These are phyloP conservation scores for Lophium mytilinum DNA, from an alignment of 495 filamentous ascomycete genomes.

Conservation along the genomic window DNA sequence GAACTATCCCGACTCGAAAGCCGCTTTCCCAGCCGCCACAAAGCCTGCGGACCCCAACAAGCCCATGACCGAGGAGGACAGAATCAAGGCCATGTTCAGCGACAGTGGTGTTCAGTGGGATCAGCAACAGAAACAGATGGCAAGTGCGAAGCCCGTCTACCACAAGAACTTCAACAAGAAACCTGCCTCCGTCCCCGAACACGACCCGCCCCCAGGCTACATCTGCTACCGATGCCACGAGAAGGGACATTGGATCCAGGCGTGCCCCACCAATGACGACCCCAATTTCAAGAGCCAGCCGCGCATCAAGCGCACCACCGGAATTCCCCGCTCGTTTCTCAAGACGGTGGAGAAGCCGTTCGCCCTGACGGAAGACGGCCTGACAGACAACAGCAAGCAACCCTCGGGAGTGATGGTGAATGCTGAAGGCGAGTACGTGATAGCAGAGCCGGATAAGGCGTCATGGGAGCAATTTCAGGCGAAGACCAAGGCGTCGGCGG, in stretches of 20 bases:
- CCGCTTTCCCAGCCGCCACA: slow-evolving; percentile 43
- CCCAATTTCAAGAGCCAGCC: slow-evolving; percentile 87
- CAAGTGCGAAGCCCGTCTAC: slow-evolving; percentile 60
- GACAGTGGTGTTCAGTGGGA: slow-evolving; percentile 79
- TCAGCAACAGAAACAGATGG: slow-evolving; percentile 83
- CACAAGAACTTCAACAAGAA: slow-evolving; percentile 49
- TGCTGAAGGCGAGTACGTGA: slow-evolving; percentile 91
- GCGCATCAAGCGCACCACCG: slow-evolving; percentile 88
- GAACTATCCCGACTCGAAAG: slow-evolving; percentile 50
- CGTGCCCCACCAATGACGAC: slow-evolving; percentile 94
- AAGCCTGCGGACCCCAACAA: slow-evolving; percentile 54
- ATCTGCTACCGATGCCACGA: slow-evolving; percentile 96
- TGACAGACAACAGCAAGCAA: slow-evolving; percentile 65
- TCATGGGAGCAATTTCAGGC: slow-evolving; percentile 96
- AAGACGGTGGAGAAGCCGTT: slow-evolving; percentile 89
- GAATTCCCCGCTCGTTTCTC: slow-evolving; percentile 87
- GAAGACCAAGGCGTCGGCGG: slow-evolving; percentile 74
- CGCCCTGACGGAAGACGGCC: slow-evolving; percentile 58
- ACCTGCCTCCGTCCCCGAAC: slow-evolving; percentile 72
- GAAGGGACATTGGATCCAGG: slow-evolving; percentile 98
- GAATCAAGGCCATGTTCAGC: slow-evolving; percentile 80
- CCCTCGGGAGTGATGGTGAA: slow-evolving; percentile 91
- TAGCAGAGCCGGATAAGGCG: slow-evolving; percentile 87
- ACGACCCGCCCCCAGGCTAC: slow-evolving; percentile 85
- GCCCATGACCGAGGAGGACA: slow-evolving; percentile 81